Conservation (phyloP, 1,284 basidiomycete species). For the Ustilago esculenta region DNA sequence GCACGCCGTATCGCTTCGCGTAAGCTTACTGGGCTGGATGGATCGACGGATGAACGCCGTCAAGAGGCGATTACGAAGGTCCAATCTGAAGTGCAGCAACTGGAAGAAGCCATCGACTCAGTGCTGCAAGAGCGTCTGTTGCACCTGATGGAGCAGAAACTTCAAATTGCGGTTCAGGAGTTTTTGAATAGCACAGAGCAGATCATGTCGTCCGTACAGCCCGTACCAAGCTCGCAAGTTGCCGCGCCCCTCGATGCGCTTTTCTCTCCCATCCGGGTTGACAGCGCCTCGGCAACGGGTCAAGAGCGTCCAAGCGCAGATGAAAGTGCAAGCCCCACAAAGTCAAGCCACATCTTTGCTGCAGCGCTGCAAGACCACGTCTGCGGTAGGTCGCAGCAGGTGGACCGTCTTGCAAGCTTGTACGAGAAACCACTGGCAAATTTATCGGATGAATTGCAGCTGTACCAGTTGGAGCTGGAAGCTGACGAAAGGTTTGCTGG, state of each 20-base stretch:
- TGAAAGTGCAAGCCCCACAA: not conserved
- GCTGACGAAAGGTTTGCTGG: slow-evolving; percentile 13
- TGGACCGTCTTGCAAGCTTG: slow-evolving; percentile 23
- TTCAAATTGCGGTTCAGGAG: slow-evolving; percentile 14
- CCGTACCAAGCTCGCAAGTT: not conserved
- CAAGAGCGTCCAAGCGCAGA: not conserved
- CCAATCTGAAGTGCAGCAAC: slow-evolving; percentile 12
- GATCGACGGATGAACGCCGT: not conserved
- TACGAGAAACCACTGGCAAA: slow-evolving; percentile 21
- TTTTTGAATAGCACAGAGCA: slow-evolving; percentile 10
- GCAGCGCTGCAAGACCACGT: slow-evolving; percentile 22
- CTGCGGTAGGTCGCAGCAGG: slow-evolving; percentile 23
- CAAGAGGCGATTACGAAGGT: slow-evolving; percentile 8
- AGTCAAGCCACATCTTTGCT: slow-evolving; percentile 9
- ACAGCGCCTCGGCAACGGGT: not conserved
- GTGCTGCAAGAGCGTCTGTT: slow-evolving; percentile 25
- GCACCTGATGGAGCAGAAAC: slow-evolving; percentile 23
- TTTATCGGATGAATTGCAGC: slow-evolving; percentile 10
- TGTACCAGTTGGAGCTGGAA: slow-evolving; percentile 22
- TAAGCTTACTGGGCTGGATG: slow-evolving; percentile 2
- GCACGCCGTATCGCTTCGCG: slow-evolving; percentile 23
- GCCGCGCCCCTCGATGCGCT: slow-evolving; percentile 30
- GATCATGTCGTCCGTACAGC: slow-evolving; percentile 1
- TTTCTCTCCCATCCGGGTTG: slow-evolving; percentile 11
- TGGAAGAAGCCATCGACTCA: slow-evolving; percentile 23